Conservation (phyloP, 2,329 filamentous ascomycete species). For the Alternaria tenuissima region DNA sequence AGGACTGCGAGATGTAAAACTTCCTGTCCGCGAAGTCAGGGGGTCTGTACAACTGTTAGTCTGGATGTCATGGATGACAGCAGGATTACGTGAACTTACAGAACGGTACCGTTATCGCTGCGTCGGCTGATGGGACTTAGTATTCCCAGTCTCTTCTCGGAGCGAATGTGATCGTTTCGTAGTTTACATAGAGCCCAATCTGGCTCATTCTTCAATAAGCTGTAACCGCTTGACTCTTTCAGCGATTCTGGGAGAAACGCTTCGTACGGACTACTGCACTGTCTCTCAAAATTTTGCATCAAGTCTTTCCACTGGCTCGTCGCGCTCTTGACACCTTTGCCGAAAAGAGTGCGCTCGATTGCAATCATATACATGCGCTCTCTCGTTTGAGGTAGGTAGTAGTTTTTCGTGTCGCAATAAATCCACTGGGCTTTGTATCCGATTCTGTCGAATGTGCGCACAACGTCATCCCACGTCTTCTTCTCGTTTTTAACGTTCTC, state of each 20-base stretch:
- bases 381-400: constrained; percentile 74
- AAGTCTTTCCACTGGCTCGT: constrained; percentile 53
- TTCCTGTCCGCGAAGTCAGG: constrained; percentile 64
- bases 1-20: constrained; percentile 62
- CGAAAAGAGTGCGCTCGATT: constrained; percentile 43
- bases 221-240: constrained; percentile 56
- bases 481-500: constrained; percentile 69
- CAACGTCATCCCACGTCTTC: constrained; percentile 67
- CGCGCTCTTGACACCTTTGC: constrained; percentile 21
- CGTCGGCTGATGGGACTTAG: constrained; percentile 68
- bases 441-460: constrained; percentile 56
- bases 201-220: constrained; percentile 35
- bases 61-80: not conserved
- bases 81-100: constrained; percentile 13
- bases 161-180: constrained; percentile 66
- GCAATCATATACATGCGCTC: constrained; percentile 57
- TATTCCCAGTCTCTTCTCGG: constrained; percentile 60
- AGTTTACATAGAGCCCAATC: constrained; percentile 67
- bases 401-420: constrained; percentile 73
- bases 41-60: constrained; percentile 41
- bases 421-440: constrained; percentile 64
- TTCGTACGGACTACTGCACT: constrained; percentile 68
- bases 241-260: constrained; percentile 68
- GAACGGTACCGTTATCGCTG: constrained; percentile 62
- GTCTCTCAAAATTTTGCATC: constrained; percentile 61